Evolutionary conservation across 495 filamentous ascomycete species (phyloP), one percentile per base, ranked within the genome.

Genomic region (Hyaloscypha hepaticicola): DNA sequence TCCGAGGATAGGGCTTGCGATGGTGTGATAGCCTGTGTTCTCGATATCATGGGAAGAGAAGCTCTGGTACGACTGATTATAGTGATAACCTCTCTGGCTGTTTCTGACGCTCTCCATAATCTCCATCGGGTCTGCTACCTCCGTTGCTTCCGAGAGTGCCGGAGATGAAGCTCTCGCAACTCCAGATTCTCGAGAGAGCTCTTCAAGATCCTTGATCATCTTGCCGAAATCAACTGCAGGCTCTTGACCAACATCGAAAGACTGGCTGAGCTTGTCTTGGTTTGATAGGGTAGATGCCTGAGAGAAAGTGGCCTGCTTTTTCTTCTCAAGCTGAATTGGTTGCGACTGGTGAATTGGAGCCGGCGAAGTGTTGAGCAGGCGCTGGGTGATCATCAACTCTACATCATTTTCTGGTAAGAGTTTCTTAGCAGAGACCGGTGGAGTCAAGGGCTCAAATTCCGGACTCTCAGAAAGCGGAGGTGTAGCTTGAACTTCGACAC

Each of bases 121-220:
- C 19, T 60, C 58, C 26, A 24, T 38, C 7, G 25, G 25, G 26
- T 60, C 58, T 4, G 58, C 58, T n/a, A 51, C 26, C 29, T 60
- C 58, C 5, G 58, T 60, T 2, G 25, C 28, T 8, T 28, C 53
- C 8, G 25, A 57, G 5, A 33, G 27, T 19, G 50, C 21, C 25
- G 38, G 38, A 11, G 38, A 45, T 16, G 38, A 14, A 4, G 38
- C 38, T 45, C 38, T 45, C 14, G 38, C 16, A 16, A 45, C 11
- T 3, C 12, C 38, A 11, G 38, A 45, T 45, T 45, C 16, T 1
- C 12, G 38, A 45, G 38, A 45, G 4, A 45, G 9, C 19, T 9
- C 38, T 45, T 45, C 12, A 11, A 45, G 38, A 19, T 45, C 16
- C 16, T 45, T 19, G 38, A 45, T 19, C 19, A 45, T 19, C 38